phyloP scores from a whole-genome alignment of 306 rosid genomes.

The Prunus dulcis region DNA sequence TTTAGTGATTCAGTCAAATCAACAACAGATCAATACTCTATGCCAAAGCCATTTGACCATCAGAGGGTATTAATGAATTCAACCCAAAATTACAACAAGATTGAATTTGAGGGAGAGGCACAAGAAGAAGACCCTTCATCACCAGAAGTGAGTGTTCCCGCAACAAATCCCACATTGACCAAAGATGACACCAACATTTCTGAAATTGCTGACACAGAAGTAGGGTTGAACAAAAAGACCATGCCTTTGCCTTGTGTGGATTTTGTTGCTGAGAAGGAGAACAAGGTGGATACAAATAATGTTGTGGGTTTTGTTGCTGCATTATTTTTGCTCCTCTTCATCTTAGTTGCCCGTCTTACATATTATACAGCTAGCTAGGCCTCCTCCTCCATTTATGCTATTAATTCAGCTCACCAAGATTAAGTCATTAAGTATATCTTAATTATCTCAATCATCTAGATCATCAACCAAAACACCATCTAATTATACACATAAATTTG shows the following conservation, averaged over 20 bases:
- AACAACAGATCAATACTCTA: slow-evolving; percentile 4
- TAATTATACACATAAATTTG: background rate
- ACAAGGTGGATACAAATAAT: slow-evolving; percentile 9
- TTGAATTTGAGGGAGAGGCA: background rate
- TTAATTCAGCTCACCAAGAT: background rate
- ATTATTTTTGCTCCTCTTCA: slow-evolving; percentile 12
- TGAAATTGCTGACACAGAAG: background rate
- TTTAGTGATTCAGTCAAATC: slow-evolving; percentile 35
- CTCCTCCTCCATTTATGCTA: background rate
- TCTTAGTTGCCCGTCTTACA: background rate
- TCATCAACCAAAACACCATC: background rate
- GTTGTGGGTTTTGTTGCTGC: slow-evolving; percentile 14
- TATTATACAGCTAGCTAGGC: background rate
- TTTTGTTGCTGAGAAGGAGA: background rate
- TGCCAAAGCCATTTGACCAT: slow-evolving; percentile 8
- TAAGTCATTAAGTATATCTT: background rate
- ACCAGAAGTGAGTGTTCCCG: background rate
- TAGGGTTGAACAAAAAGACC: background rate
- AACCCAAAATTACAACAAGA: background rate
- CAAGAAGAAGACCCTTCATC: background rate
- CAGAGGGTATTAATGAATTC: background rate
- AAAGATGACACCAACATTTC: background rate
- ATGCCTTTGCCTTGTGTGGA: background rate
- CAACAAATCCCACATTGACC: background rate
- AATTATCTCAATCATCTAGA: background rate